Evolutionary conservation across 441 rosid genomes (phyloP).

Genomic region (Gossypium laxum): DNA sequence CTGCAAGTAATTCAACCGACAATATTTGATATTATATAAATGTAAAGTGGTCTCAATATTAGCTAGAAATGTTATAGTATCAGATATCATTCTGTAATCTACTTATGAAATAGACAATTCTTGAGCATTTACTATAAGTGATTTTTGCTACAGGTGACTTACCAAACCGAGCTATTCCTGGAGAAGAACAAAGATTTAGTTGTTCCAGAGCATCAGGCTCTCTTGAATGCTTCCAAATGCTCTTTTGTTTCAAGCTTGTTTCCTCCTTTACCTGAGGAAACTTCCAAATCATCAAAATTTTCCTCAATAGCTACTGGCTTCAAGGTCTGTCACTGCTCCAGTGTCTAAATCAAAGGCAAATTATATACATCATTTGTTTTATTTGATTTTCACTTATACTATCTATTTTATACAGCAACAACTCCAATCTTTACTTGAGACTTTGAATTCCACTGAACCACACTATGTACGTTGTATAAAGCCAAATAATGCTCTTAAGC

Average conservation of each 20-base stretch:
- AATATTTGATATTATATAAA: not conserved
- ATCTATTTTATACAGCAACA: slow-evolving; percentile 59
- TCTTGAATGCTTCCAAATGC: slow-evolving; percentile 63
- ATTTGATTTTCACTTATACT: slow-evolving; percentile 6
- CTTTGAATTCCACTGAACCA: slow-evolving; percentile 81
- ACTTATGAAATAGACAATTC: not conserved
- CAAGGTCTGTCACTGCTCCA: slow-evolving; percentile 50
- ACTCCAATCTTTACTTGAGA: slow-evolving; percentile 88
- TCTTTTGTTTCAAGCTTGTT: slow-evolving; percentile 74
- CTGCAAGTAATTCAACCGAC: not conserved
- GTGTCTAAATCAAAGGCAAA: slow-evolving; percentile 4
- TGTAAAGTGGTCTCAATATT: not conserved
- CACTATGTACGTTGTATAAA: slow-evolving; percentile 86
- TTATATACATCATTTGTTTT: slow-evolving; percentile 11
- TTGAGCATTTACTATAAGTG: not conserved
- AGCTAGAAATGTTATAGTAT: not conserved
- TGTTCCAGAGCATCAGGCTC: slow-evolving; percentile 85
- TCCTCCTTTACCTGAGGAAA: slow-evolving; percentile 68
- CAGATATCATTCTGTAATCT: slow-evolving; percentile 1
- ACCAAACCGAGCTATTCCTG: slow-evolving; percentile 81
- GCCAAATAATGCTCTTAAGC: slow-evolving; percentile 88
- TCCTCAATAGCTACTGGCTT: slow-evolving; percentile 85
- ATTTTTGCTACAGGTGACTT: slow-evolving; percentile 52
- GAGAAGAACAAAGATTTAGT: slow-evolving; percentile 98
- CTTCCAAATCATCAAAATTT: slow-evolving; percentile 81